Base-by-base conservation (phyloP, 306 rosid genomes). In the Citrullus mucosospermus region DNA sequence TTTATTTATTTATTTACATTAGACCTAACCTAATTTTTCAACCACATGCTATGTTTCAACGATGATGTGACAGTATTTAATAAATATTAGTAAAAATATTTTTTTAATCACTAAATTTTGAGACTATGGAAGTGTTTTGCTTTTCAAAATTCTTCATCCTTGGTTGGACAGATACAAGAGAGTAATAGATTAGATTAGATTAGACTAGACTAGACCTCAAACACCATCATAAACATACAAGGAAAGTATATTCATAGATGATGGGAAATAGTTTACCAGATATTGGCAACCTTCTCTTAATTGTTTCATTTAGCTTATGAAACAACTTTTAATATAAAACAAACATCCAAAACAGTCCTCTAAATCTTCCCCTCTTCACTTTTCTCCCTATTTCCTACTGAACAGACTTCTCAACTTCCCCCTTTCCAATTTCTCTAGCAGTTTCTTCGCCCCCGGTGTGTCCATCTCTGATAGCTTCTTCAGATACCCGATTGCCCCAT, bases 401-500 rank as follows among this genome's bases (percentile, higher is more conserved):
- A 96, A 92, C 81, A 96, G 86, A 80, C 94, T 96, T 79, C 91
- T 90, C 84, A 96, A 20, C 82, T 88, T 93, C 63, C 99, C 99
- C 85, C 97, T 90, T 81, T 88, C 98, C 87, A 96, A 79, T 58
- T 88, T 62, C 83, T 92, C 98, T n/a, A 88, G 96, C 36, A 96
- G 86, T 89, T 91, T 96, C 80, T 90, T 92, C 16, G 98, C 91
- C 39, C 99, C 99, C 1, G 96, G 93, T 62, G 90, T 83, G 13
- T 96, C 99, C 97, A 92, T 96, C 80, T 92, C 99, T 0, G 80
- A 32, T 6, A 96, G 98, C 88, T 96, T 96, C 91, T 96, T 96
- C 76, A 96, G 83, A 83, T 96, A 96, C 75, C 99, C 99, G 1
- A 96, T 90, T 56, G 99, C 98, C 46, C 99, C 99, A 50, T 96